Evolutionary conservation across 805 yeast genomes (phyloP), one percentile per base, ranked within the genome.

Genomic region (Pichia californica): DNA sequence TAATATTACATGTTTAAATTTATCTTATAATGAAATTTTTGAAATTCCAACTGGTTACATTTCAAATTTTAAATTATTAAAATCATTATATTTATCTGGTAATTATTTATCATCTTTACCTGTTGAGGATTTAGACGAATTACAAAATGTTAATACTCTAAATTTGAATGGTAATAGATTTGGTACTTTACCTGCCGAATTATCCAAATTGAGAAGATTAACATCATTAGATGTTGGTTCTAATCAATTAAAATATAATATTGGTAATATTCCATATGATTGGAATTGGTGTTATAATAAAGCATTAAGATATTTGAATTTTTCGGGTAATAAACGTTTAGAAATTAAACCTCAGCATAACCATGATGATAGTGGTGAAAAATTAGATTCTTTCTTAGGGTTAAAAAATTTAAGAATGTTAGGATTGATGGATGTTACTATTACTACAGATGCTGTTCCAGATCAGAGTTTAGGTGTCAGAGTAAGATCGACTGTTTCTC

Each of bases 211-310:
- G 36, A 57, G 64, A 1, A 72, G 76, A 21, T 66, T 93, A 55
- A 75, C 74, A 27, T 82, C 80, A 9, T 71, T 93, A 30, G 99
- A 93, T 65, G 93, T 87, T 15, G 95, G 97, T 4, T 85, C 94
- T 2, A 93, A 93, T 60, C 82, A 81, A 48, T 69, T 93, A 63
- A 85, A 88, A 56, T 93, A 93, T 63, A 93, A 93, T 55, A 88
- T 91, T 44, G 83, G 93, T 3, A 93, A 93, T 61, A 86, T 88
- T 75, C 94, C 93, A 14, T 91, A 87, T 58, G 99, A 93, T 60
- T 93, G 98, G 97, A 93, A 88, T 63, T 93, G 99, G 99, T 81
- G 83, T 54, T 81, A 80, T 69, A 93, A 93, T 58, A 69, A 74
- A 42, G 77, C 79, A 33, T 69, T 93, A 61, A 78, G 72, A 52